These are phyloP conservation scores for Malus sylvestris DNA, from an alignment of 306 rosid genomes.

Conservation along the genomic window DNA sequence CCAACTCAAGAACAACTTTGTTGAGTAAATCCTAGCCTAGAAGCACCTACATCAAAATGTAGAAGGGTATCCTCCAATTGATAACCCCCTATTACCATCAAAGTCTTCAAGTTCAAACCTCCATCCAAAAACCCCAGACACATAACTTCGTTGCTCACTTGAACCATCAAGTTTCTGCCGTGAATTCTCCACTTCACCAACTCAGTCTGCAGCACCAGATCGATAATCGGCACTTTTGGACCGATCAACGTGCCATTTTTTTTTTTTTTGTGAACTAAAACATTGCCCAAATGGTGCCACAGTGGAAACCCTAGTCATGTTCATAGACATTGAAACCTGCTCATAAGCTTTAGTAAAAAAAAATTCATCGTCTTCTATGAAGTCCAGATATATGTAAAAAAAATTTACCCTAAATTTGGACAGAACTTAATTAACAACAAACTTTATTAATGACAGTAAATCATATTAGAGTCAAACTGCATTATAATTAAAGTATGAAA, in stretches of 20 bases:
- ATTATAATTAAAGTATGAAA: too few species aligned
- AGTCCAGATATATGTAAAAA: too few species aligned
- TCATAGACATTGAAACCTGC: constrained; percentile 26
- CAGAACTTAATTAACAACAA: too few species aligned
- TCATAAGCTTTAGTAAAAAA: constrained; percentile 34
- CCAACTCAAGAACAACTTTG: too few species aligned
- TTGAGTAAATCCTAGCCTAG: constrained; percentile 59
- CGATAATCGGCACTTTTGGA: constrained; percentile 46
- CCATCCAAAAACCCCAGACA: constrained; percentile 75
- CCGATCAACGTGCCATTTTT: constrained; percentile 11
- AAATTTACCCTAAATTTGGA: too few species aligned
- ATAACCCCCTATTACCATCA: constrained; percentile 58
- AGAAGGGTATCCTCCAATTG: constrained; percentile 61
- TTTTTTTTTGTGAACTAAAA: too few species aligned
- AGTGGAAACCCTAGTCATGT: constrained; percentile 28
- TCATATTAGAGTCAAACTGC: too few species aligned
- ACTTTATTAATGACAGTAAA: too few species aligned
- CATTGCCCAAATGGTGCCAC: neutral
- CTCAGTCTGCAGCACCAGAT: constrained; percentile 65
- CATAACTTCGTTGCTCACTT: constrained; percentile 33
- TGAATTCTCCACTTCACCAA: constrained; percentile 63
- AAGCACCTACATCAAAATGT: constrained; percentile 55
- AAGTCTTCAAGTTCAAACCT: constrained; percentile 32
- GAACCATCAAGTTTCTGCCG: constrained; percentile 67
- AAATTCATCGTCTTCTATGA: too few species aligned